These are phyloP conservation scores for Middelhovenomyces tepae DNA, from an alignment of 805 yeast genomes.

Conservation along the genomic window DNA sequence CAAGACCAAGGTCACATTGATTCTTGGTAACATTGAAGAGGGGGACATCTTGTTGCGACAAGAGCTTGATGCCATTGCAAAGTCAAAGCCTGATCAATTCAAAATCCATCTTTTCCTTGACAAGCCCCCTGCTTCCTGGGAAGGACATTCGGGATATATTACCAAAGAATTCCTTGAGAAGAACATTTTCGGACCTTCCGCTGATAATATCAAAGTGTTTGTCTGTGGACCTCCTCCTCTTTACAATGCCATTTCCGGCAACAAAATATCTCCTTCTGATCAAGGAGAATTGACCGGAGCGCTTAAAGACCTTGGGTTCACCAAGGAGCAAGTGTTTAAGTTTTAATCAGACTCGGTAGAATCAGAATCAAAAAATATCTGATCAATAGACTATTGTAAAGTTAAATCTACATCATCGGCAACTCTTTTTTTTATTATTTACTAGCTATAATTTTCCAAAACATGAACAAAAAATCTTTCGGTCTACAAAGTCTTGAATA, in stretches of 20 bases:
- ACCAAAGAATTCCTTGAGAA: conserved; percentile 59
- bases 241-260: conserved; percentile 81
- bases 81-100: conserved; percentile 68
- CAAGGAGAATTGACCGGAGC: conserved; percentile 93
- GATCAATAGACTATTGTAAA: background rate
- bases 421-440: too few species aligned
- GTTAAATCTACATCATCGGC: too few species aligned
- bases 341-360: too few species aligned
- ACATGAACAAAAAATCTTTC: too few species aligned
- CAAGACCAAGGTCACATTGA: conserved; percentile 76
- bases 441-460: too few species aligned
- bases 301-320: conserved; percentile 79
- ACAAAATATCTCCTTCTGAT: conserved; percentile 74
- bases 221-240: conserved; percentile 96
- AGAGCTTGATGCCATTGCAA: conserved; percentile 63
- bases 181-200: conserved; percentile 55
- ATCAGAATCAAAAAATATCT: background rate
- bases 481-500: too few species aligned
- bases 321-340: conserved; percentile 82
- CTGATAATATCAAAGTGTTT: conserved; percentile 62
- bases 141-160: conserved; percentile 67
- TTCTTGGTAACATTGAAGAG: conserved; percentile 70
- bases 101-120: conserved; percentile 74
- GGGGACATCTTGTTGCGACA: conserved; percentile 74
- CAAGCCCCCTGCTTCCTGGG: conserved; percentile 39